Evolutionary conservation across 2,329 filamentous ascomycete species (phyloP), one percentile per base, ranked within the genome.

Genomic region (Exophiala sp.): DNA sequence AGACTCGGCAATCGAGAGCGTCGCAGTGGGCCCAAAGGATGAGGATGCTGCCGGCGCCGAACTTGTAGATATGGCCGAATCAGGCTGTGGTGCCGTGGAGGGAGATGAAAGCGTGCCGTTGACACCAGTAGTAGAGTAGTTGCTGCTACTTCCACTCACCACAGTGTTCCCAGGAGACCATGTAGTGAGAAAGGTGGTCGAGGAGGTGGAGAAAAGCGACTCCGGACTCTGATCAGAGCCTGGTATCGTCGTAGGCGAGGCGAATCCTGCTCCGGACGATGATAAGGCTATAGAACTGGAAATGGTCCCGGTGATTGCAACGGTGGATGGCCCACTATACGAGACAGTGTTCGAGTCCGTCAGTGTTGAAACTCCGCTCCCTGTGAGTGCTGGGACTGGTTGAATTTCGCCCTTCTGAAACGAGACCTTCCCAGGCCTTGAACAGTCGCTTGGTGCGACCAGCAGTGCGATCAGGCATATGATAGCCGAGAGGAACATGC

Each of bases 281-380:
- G 30, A 34, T n/a, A 2, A 13, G 30, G 30, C 30, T n/a, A n/a
- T n/a, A 34, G 30, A 34, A 6, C 30, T 16, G 5, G 14, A 37
- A 7, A 19, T 7, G 6, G 5, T 16, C 18, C 34, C 34, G 22
- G 32, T 35, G 13, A 7, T 23, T 35, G 43, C 19, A 6, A 10
- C 3, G 6, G 21, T 14, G 4, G 44, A 19, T 16, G 24, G 21
- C 2, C 34, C 1, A n/a, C 6, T 24, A 23, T 27, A 5, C 21
- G 32, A 24, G 21, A 43, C 22, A 16, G 40, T 43, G 6, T 23
- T 27, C 14, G n/a, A 22, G 37, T 44, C 34, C 6, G 41, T 50
- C 14, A 40, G 3, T 23, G 42, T 50, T n/a, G 42, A 46, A 5
- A 42, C n/a, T 40, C 23, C 41, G 8, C 21, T 2, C 8, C 34